Base-by-base conservation (phyloP, 2,329 filamentous ascomycete genomes). In the Fusarium longipes region DNA sequence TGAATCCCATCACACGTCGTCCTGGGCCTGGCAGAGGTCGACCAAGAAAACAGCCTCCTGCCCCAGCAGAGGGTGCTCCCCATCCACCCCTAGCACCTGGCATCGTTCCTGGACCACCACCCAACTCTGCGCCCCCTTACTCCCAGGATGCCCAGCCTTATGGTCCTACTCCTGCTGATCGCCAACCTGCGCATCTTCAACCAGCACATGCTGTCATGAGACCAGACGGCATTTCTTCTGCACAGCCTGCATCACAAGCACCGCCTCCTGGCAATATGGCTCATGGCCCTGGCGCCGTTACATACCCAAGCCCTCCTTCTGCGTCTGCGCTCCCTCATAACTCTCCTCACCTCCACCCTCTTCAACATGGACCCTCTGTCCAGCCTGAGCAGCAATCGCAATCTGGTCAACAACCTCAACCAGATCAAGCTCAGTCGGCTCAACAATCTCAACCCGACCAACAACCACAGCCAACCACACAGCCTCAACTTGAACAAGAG, bases 1-100 rank as follows among this genome's bases (percentile, higher is more conserved):
- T 79, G 65, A 87, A 88, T 57, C 86, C 86, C 49, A 87, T 88
- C 69, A 88, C 85, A n/a, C 81, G 86, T 17, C 82, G 86, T 25
- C 86, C 86, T 6, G 86, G 86, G 0, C 86, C 86, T 5, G 86
- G 86, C 14, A 82, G 86, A 42, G 84, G 85, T 3, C 80, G 86
- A 8, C 83, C 84, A 0, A 79, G 82, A 52, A 88, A 87, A 72
- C 75, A 78, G 38, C 76, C 77, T n/a, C 67, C 71, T 36, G 68
- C 53, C 39, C 35, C 67, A 20, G 53, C 60, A n/a, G 55, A 68
- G 53, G 49, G 35, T 33, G 15, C 30, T 57, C 24, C 55, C 11
- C 59, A 62, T 49, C 65, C 52, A 17, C 20, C 30, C n/a, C 48
- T 68, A 45, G 39, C 55, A 12, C 50, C 51, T 36, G 48, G 49